These are phyloP conservation scores for Phytophthora crassamura DNA, from an alignment of 352 stramenopile genomes.

Conservation along the genomic window DNA sequence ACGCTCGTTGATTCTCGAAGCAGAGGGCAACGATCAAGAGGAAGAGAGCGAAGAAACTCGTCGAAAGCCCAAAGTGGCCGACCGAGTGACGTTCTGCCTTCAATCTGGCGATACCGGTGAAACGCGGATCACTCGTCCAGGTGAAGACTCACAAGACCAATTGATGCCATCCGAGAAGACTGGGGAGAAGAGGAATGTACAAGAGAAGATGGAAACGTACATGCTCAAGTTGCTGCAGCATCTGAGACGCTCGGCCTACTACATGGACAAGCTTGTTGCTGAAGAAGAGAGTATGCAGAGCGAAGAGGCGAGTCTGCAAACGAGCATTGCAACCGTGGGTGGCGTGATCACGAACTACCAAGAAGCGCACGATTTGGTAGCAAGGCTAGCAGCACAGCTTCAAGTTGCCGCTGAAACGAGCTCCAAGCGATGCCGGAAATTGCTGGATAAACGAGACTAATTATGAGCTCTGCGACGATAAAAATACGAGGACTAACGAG, in stretches of 20 bases:
- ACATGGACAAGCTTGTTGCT: constrained; percentile 67
- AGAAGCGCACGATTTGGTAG: constrained; percentile 48
- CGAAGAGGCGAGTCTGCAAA: constrained; percentile 45
- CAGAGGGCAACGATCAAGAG: constrained; percentile 3
- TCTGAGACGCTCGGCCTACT: constrained; percentile 59
- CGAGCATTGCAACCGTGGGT: constrained; percentile 34
- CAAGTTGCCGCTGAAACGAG: constrained; percentile 41
- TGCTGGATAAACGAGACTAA: constrained; percentile 33
- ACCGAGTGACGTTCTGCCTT: constrained; percentile 66
- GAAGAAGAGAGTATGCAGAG: constrained; percentile 60
- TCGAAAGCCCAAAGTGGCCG: constrained; percentile 47
- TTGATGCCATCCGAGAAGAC: constrained; percentile 17
- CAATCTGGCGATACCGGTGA: constrained; percentile 39
- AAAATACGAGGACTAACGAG: constrained; percentile 27
- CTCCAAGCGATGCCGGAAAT: constrained; percentile 34
- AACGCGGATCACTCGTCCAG: constrained; percentile 54
- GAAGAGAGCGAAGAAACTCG: constrained; percentile 23
- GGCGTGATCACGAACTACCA: constrained; percentile 46
- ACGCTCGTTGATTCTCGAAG: constrained; percentile 46
- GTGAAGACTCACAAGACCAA: constrained; percentile 61
- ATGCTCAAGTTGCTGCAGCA: constrained; percentile 76
- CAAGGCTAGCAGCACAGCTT: constrained; percentile 47
- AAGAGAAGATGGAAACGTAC: constrained; percentile 55
- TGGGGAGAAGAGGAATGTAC: constrained; percentile 32
- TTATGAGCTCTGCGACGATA: constrained; percentile 10